Evolutionary conservation across 2,329 filamentous ascomycete species (phyloP), one percentile per base, ranked within the genome.

Genomic region (Gnomoniopsis sp.): DNA sequence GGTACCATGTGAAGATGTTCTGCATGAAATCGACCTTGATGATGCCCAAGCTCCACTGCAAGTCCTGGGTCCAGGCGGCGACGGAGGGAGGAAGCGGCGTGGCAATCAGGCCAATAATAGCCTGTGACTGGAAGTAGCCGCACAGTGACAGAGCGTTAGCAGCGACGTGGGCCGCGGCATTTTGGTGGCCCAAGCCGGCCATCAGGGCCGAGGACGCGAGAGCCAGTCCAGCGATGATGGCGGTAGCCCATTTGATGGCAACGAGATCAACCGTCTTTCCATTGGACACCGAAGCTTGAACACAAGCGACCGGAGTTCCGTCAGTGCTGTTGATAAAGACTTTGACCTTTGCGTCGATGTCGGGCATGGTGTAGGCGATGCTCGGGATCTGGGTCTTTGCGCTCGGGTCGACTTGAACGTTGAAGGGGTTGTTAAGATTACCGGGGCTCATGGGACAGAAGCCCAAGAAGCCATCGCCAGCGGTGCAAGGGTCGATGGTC

Each of bases 11-110:
- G 58, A 89, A 88, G 68, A 95, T 88, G 21, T 77, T 79, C 73
- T 96, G 89, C 72, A 96, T 80, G 73, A 95, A 95, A 36, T 79
- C 77, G 55, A 95, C 82, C 54, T 85, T 84, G 70, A 96, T 93
- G 65, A 96, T 90, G 67, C 91, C 91, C 89, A 96, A 92, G 68
- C 86, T 91, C 91, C 91, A 96, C 71, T 92, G 88, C 78, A 96
- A 95, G 73, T 95, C 92, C 75, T 95, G 91, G 0, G 90, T 95
- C 91, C 91, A 96, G 0, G 90, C 84, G 67, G 88, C 82, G 54
- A 93, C 91, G 59, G 93, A 89, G 0, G 91, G 91, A 3, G 91
- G 91, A 52, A 93, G 80, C 38, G 81, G 79, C 17, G 95, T 87
- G 34, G 88, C 81, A 47, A 86, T 88, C 77, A 95, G 86, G 60